A percentile compares a stretch with the other conserved stretches of the same genome.
Evolutionary conservation across 352 stramenopile genomes (phyloP).

Genomic region (Globisporangium okanoganense): DNA sequence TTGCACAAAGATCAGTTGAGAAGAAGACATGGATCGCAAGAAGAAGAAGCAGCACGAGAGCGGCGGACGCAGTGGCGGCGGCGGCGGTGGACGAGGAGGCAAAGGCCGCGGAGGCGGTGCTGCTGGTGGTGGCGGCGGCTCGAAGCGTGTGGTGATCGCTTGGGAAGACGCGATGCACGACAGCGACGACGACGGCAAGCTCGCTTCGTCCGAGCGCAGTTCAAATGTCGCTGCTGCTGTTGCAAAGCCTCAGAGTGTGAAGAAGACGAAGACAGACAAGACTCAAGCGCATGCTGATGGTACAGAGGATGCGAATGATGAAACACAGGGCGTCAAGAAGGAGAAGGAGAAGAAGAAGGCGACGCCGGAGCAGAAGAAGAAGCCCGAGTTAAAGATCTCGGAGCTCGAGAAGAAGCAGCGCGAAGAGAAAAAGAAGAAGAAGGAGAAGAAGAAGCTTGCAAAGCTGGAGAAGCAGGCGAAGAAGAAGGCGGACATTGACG

Average conservation of each 20-base stretch:
- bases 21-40: constrained; percentile 9
- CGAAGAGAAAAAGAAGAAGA: constrained; percentile 14
- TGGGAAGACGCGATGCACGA: constrained; percentile 30
- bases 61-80: not conserved
- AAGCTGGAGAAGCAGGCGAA: constrained; percentile 26
- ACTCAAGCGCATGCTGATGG: not conserved
- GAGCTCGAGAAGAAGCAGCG: constrained; percentile 15
- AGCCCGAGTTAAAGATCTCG: not conserved
- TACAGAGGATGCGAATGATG: not conserved
- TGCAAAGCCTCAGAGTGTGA: not conserved
- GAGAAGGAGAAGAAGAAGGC: constrained; percentile 8
- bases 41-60: constrained; percentile 8
- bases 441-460: constrained; percentile 14
- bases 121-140: not conserved
- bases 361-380: constrained; percentile 4
- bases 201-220: not conserved
- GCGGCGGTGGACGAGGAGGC: not conserved
- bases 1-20: not conserved
- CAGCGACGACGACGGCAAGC: constrained; percentile 5
- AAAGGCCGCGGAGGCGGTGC: not conserved
- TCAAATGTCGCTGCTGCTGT: not conserved
- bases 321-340: not conserved
- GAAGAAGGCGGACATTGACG: constrained; percentile 29
- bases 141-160: constrained; percentile 25
- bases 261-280: constrained; percentile 7